Base-by-base conservation (phyloP, 768 basidiomycete genomes). In the Mycena pura region DNA sequence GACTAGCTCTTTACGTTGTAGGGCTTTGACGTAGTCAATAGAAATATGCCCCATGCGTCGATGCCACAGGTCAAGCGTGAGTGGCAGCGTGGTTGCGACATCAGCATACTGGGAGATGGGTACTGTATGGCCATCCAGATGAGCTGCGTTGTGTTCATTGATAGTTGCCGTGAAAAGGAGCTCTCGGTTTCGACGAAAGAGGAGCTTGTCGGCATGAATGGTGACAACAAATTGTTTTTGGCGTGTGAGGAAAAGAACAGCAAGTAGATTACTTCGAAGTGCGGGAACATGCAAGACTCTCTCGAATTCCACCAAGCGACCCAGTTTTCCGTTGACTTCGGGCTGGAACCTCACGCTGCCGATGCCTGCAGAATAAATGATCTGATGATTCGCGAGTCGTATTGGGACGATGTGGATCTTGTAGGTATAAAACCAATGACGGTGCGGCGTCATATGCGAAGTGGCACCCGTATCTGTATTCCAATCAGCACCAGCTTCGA, bases 361-460 rank as follows among this genome's bases (percentile, higher is more conserved):
- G 34, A 71, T 48, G n/a, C 73, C 71, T 0, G 53, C 70, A 9
- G 70, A 68, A 57, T 75, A 70, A 28, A 72, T 64, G 36, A 70
- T 58, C 13, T 63, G n/a, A 44, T 67, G 45, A 54, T 73, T 63
- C 7, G 72, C 70, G 8, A 74, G 67, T 21, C 64, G 57, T 17
- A 75, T 66, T 28, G 69, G 61, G 4, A 73, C 58, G 24, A 39
- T 29, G 49, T 59, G 54, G 4, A 69, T 61, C 32, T 45, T 66
- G 56, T 67, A 68, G n/a, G 58, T 57, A 17, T 38, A 50, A 54
- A 76, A 69, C 73, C 70, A 75, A 38, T 70, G 48, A 5, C 68
- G 61, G 60, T 76, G 71, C 15, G 74, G 70, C 4, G 72, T 73
- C 74, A 76, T 76, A 68, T 74, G 70, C 57, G 68, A 63, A 60